A percentile compares a stretch with the other conserved stretches of the same genome.
These are phyloP conservation scores for Rubia yunnanensis DNA, from an alignment of 257 asterid species.

Conservation along the genomic window DNA sequence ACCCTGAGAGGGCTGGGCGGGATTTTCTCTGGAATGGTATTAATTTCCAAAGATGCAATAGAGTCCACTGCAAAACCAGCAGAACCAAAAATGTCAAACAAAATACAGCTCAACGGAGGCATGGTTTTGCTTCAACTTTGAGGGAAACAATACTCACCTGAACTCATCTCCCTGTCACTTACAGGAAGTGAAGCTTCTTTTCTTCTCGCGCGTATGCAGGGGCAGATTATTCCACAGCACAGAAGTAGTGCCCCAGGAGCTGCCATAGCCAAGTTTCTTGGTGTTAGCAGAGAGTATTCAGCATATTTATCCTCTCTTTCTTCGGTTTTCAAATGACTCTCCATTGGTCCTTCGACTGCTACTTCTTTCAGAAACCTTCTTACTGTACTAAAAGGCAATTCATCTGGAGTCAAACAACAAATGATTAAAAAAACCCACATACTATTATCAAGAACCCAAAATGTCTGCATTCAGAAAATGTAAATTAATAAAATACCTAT, in stretches of 20 bases:
- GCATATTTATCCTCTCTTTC: constrained; percentile 28
- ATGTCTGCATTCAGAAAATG: not conserved
- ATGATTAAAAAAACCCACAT: not conserved
- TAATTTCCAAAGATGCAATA: constrained; percentile 49
- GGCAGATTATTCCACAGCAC: constrained; percentile 67
- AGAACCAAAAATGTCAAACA: constrained; percentile 14
- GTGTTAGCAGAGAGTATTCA: constrained; percentile 23
- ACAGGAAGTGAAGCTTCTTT: constrained; percentile 43
- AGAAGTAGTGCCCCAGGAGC: constrained; percentile 56
- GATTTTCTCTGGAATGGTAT: constrained; percentile 36
- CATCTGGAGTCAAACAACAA: constrained; percentile 33
- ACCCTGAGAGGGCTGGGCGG: constrained; percentile 55
- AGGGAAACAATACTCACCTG: constrained; percentile 50
- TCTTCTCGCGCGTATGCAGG: constrained; percentile 78
- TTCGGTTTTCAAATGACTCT: constrained; percentile 15
- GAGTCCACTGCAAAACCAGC: constrained; percentile 49
- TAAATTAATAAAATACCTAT: constrained; percentile 39
- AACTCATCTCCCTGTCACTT: constrained; percentile 57
- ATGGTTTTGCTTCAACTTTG: not conserved
- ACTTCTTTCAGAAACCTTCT: constrained; percentile 36
- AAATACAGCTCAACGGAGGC: not conserved
- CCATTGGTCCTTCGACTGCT: constrained; percentile 37
- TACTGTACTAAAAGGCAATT: constrained; percentile 32
- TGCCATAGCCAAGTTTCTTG: constrained; percentile 54
- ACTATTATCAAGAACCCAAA: constrained; percentile 8